These are phyloP conservation scores for Ophiocordyceps camponoti-leonardi DNA, from an alignment of 2,329 filamentous ascomycete species.

Conservation along the genomic window DNA sequence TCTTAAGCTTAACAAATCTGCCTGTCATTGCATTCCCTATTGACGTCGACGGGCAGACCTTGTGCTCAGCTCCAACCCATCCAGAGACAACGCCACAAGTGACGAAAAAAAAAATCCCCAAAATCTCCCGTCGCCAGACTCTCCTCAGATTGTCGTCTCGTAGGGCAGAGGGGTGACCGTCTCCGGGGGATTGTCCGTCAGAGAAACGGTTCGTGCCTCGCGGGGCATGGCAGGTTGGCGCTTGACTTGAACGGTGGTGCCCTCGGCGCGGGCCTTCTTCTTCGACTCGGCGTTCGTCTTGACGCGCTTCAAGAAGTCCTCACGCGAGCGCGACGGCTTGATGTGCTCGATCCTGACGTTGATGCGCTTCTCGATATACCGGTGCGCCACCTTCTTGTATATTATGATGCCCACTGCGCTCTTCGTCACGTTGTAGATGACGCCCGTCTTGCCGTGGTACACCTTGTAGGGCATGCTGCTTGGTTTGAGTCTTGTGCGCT, in stretches of 20 bases:
- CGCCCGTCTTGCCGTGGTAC: constrained; percentile 98
- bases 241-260: constrained; percentile 83
- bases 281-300: constrained; percentile 91
- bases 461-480: constrained; percentile 94
- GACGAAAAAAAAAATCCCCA: constrained; percentile 20
- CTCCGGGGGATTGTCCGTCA: constrained; percentile 74
- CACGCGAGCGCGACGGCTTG: constrained; percentile 80
- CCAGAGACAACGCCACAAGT: constrained; percentile 22
- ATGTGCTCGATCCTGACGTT: constrained; percentile 99
- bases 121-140: constrained; percentile 7
- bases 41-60: constrained; percentile 24
- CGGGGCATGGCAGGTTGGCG: constrained; percentile 68
- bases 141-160: constrained; percentile 85
- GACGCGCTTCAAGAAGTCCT: constrained; percentile 91
- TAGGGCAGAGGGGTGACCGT: constrained; percentile 84
- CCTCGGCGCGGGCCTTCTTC: constrained; percentile 82
- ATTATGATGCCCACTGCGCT: constrained; percentile 95
- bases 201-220: constrained; percentile 61
- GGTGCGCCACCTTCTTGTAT: constrained; percentile 98
- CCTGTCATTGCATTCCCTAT: constrained; percentile 18
- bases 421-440: constrained; percentile 99
- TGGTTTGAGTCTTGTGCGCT: constrained; percentile 5
- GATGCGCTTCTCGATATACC: constrained; percentile 99
- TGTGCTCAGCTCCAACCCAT: constrained; percentile 26
- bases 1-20: constrained; percentile 1